phyloP scores from a whole-genome alignment of 306 rosid species.

The Castanea sativa region DNA sequence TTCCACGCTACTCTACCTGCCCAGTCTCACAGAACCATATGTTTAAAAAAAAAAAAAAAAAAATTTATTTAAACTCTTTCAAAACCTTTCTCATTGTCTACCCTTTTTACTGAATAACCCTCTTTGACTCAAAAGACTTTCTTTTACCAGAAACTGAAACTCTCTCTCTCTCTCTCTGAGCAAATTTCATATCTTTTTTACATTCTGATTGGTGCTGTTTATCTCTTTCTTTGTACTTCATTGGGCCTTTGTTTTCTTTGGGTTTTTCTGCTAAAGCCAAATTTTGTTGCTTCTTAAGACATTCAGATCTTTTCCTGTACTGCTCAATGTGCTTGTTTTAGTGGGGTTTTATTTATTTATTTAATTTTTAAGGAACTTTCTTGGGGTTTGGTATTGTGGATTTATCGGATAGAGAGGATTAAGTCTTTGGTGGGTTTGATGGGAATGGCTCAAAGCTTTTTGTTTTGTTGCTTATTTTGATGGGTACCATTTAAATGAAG shows the following conservation, averaged over 20 bases:
- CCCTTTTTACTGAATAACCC: background rate
- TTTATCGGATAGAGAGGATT: slow-evolving; percentile 16
- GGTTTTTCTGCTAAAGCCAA: background rate
- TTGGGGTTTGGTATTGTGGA: background rate
- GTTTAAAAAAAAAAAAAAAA: background rate
- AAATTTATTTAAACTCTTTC: background rate
- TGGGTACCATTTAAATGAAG: slow-evolving; percentile 20
- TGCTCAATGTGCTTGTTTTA: slow-evolving; percentile 2
- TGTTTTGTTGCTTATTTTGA: slow-evolving; percentile 8
- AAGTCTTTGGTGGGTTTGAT: slow-evolving; percentile 10
- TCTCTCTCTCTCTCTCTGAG: background rate
- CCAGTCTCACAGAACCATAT: background rate
- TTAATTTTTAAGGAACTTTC: background rate
- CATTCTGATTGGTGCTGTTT: background rate
- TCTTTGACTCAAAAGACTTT: background rate
- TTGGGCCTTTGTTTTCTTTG: background rate
- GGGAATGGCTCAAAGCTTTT: slow-evolving; percentile 29
- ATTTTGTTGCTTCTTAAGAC: background rate
- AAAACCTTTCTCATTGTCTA: background rate
- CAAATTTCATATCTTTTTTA: background rate
- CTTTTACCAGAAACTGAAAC: background rate
- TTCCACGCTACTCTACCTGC: too few species aligned
- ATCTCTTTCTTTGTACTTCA: background rate
- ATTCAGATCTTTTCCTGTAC: slow-evolving; percentile 24
- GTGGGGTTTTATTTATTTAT: too few species aligned